Evolutionary conservation across 192 early-diverging fungal genomes (phyloP), one percentile per base, ranked within the genome.

Genomic region (Backusella circina): DNA sequence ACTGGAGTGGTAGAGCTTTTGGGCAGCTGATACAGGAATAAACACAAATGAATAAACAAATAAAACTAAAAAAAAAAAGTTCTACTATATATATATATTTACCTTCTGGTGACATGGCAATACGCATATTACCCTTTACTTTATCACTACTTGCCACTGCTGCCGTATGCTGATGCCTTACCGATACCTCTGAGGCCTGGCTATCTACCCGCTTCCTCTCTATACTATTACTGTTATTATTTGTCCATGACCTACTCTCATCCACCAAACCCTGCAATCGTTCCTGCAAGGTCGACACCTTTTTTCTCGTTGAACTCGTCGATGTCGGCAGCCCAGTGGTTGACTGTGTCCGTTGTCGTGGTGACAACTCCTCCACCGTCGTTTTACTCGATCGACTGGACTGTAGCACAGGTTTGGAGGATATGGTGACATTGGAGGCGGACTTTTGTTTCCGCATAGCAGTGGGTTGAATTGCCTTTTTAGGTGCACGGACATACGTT

Each of bases 31-130:
- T 44, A 57, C 23, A 57, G 23, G n/a, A 57, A 23, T 28, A 26
- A 57, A 68, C 6, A 41, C 26, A 47, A 38, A 30, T 39, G 39
- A 26, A 26, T n/a, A n/a, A n/a, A n/a, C n/a, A 23, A 23, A 70
- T 5, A 8, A 41, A 28, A 39, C n/a, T n/a, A 41, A 44, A 13
- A 39, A 13, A 47, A 15, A 37, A 47, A 21, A 50, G 2, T 7
- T 23, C 10, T 44, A n/a, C n/a, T n/a, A n/a, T n/a, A n/a, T n/a
- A n/a, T n/a, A n/a, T n/a, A n/a, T n/a, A 32, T 44, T 28, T 71
- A 71, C 69, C 69, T 73, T 73, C 51, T 13, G 71, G 71, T 18
- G 69, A 28, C 69, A 70, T 70, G 33, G 69, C 69, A 41, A 70
- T 38, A 18, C 69, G 21, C 38, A 70, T 39, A 31, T 13, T 50